Evolutionary conservation across 768 basidiomycete species (phyloP).

Genomic region (Cytidiella melzeri): DNA sequence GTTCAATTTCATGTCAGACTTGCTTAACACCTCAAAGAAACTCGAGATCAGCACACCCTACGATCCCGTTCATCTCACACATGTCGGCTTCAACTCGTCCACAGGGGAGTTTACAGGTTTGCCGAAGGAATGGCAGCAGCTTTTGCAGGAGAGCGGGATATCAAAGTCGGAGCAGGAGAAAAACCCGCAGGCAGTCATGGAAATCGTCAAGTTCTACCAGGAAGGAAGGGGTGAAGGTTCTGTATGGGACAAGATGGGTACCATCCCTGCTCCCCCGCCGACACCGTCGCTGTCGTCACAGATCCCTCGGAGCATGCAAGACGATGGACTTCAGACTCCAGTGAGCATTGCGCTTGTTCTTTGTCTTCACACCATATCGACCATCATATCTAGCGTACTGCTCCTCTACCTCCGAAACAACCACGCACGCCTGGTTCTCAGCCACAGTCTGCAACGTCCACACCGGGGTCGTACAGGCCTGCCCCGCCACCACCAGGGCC

Average conservation of each 20-base stretch:
- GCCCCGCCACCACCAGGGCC: slow-evolving; percentile 67
- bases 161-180: slow-evolving; percentile 92
- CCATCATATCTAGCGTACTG: slow-evolving; percentile 27
- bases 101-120: slow-evolving; percentile 98
- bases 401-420: slow-evolving; percentile 38
- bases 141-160: slow-evolving; percentile 93
- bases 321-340: slow-evolving; percentile 49
- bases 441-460: slow-evolving; percentile 19
- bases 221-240: slow-evolving; percentile 55
- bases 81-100: slow-evolving; percentile 98
- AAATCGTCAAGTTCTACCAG: slow-evolving; percentile 98
- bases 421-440: slow-evolving; percentile 20
- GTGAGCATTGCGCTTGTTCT: slow-evolving; percentile 33
- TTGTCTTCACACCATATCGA: not conserved
- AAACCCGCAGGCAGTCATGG: slow-evolving; percentile 97
- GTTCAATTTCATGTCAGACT: slow-evolving; percentile 58
- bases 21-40: slow-evolving; percentile 70
- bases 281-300: slow-evolving; percentile 8
- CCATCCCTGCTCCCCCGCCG: slow-evolving; percentile 21
- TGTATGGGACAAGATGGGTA: slow-evolving; percentile 76
- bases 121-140: slow-evolving; percentile 98
- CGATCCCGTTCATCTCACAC: slow-evolving; percentile 98
- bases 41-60: slow-evolving; percentile 96
- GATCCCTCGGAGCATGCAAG: slow-evolving; percentile 27
- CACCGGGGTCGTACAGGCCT: slow-evolving; percentile 51